Percentiles rank a stretch among this genome's conserved stretches.
Conservation (phyloP, 768 basidiomycete species). For the Rhizopogon sp. region DNA sequence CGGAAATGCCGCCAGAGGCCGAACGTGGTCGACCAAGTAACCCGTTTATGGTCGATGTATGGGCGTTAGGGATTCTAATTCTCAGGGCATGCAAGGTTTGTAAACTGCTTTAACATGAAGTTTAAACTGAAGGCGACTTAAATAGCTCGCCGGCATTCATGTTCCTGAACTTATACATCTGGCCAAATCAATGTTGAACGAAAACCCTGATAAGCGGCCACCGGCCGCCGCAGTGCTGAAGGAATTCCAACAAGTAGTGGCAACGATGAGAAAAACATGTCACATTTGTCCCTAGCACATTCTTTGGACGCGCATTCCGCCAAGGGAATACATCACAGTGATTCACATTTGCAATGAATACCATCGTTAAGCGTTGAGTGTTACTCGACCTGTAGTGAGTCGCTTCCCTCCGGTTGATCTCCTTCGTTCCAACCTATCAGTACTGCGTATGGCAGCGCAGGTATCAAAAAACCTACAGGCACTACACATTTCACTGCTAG, state of each 20-base stretch:
- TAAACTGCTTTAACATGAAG: background rate
- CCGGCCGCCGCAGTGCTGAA: conserved; percentile 40
- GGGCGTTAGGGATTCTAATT: conserved; percentile 64
- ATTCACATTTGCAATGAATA: conserved; percentile 1
- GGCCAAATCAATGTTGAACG: conserved; percentile 55
- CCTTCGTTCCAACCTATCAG: no score
- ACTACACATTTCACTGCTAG: no score
- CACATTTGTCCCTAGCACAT: background rate
- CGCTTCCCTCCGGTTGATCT: no score
- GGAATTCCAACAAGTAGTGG: conserved; percentile 46
- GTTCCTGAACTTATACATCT: conserved; percentile 57
- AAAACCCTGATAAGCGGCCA: conserved; percentile 48
- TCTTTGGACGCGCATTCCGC: background rate
- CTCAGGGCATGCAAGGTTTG: conserved; percentile 61
- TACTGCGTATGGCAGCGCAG: no score
- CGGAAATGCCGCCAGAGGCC: conserved; percentile 69
- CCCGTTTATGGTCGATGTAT: conserved; percentile 71
- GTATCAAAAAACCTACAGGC: no score
- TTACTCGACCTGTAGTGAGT: no score
- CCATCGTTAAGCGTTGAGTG: background rate
- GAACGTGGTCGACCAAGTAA: conserved; percentile 45
- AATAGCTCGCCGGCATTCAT: conserved; percentile 45
- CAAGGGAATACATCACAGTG: background rate
- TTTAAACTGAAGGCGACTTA: conserved; percentile 20
- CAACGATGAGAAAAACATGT: conserved; percentile 33